phyloP scores from a whole-genome alignment of 305 asterid genomes.

The Fraxinus latifolia region DNA sequence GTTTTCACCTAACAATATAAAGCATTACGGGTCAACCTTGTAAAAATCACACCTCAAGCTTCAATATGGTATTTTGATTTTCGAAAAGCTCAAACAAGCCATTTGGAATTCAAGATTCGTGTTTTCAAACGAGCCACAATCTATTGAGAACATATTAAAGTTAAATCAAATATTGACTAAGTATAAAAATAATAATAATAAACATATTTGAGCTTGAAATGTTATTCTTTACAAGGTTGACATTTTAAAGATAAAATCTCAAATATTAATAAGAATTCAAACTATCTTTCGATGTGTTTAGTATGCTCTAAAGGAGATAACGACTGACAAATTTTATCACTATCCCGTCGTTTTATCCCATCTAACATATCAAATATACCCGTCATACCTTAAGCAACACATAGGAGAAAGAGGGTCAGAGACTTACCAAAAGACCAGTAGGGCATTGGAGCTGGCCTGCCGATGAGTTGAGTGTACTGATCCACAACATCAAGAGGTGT shows the following conservation, averaged over 20 bases:
- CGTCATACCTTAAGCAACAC: not conserved
- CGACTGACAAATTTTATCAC: not conserved
- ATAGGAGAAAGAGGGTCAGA: not conserved
- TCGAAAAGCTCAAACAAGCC: not conserved
- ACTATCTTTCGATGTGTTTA: not conserved
- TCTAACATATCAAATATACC: not conserved
- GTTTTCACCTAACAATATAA: not conserved
- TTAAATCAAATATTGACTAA: not conserved
- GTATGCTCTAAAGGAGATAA: not conserved
- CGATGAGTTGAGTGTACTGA: conserved; percentile 72
- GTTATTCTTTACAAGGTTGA: not conserved
- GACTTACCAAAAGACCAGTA: conserved; percentile 90
- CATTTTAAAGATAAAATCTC: not conserved
- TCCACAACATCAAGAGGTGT: conserved; percentile 77
- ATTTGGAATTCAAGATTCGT: not conserved
- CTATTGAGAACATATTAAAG: not conserved
- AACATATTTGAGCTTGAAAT: not conserved
- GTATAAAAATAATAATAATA: no score
- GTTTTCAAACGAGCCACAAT: not conserved
- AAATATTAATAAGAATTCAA: not conserved
- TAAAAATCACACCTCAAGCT: not conserved
- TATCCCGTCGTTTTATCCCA: not conserved
- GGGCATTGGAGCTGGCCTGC: conserved; percentile 97
- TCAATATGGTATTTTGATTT: not conserved
- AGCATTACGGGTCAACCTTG: not conserved